Evolutionary conservation across 768 basidiomycete species (phyloP).

Genomic region (Leccinum variicolor): DNA sequence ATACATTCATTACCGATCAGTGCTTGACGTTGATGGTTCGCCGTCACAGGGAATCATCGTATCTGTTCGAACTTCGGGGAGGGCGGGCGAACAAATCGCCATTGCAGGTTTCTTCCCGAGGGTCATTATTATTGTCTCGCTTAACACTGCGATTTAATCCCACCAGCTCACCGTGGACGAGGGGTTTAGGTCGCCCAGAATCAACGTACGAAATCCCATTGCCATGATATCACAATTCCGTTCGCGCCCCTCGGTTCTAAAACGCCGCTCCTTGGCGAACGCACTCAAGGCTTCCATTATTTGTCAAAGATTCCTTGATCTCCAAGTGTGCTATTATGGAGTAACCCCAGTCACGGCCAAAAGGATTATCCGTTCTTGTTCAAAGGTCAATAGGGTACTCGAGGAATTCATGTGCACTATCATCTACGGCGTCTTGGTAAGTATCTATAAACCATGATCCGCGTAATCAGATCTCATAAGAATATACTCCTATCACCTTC

Average conservation of each 20-base stretch:
- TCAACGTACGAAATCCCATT: not conserved
- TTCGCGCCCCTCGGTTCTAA: not conserved
- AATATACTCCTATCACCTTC: not conserved
- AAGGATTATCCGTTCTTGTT: not conserved
- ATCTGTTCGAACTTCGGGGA: not conserved
- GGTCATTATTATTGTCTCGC: not conserved
- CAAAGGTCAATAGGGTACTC: not conserved
- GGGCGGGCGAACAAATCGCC: not conserved
- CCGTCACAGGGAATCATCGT: not conserved
- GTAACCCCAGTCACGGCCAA: not conserved
- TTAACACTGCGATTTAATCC: constrained; percentile 1
- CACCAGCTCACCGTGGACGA: not conserved
- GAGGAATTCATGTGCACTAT: not conserved
- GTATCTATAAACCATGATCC: not conserved
- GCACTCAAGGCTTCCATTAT: not conserved
- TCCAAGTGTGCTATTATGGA: constrained; percentile 38
- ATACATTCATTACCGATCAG: not conserved
- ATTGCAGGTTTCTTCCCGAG: not conserved
- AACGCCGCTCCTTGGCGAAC: constrained; percentile 2
- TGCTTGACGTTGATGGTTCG: not conserved
- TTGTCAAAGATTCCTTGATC: constrained; percentile 32
- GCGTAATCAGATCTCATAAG: not conserved
- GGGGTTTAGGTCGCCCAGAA: not conserved
- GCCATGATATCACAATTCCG: not conserved
- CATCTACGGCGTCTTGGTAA: not conserved